Conservation (phyloP, 2,329 filamentous ascomycete genomes). For the Phaeophleospora eucalypticola region DNA sequence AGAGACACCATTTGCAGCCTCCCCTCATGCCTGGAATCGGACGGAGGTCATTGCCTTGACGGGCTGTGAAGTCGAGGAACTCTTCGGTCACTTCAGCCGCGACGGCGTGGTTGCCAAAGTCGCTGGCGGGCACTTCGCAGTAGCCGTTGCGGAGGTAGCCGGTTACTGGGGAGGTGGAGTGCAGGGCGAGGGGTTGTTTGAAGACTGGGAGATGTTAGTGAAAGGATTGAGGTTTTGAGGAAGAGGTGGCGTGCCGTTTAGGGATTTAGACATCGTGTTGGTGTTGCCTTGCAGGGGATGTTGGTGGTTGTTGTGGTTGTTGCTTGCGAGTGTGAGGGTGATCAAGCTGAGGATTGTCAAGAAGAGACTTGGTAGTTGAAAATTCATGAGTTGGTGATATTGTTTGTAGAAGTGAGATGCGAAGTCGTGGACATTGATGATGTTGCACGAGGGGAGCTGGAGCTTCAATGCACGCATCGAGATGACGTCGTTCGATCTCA, state of each 20-base stretch:
- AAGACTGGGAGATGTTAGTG: slow-evolving; percentile 43
- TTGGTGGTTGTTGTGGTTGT: slow-evolving; percentile 14
- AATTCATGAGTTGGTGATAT: slow-evolving; percentile 1
- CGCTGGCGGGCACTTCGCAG: slow-evolving; percentile 52
- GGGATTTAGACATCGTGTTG: slow-evolving; percentile 33
- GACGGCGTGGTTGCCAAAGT: slow-evolving; percentile 58
- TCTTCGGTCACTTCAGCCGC: slow-evolving; percentile 55
- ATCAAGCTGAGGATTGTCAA: slow-evolving; percentile 6
- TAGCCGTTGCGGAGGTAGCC: slow-evolving; percentile 61
- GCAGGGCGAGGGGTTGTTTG: slow-evolving; percentile 54
- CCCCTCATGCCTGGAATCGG: slow-evolving; percentile 48
- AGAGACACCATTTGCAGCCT: slow-evolving; percentile 61
- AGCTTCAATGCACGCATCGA: not conserved
- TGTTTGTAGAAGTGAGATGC: not conserved
- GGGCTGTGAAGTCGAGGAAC: slow-evolving; percentile 59
- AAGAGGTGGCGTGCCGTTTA: slow-evolving; percentile 25
- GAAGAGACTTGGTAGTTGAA: not conserved
- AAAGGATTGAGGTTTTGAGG: not conserved
- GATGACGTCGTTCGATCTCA: slow-evolving; percentile 1
- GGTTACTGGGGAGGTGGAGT: slow-evolving; percentile 56
- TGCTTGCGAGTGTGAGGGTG: slow-evolving; percentile 3
- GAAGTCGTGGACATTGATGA: not conserved
- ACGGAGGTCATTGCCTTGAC: slow-evolving; percentile 57
- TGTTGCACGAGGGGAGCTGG: not conserved
- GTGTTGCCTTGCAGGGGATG: slow-evolving; percentile 13